These are phyloP conservation scores for Solanum lycopersicoides DNA, from an alignment of 257 asterid species.

Conservation along the genomic window DNA sequence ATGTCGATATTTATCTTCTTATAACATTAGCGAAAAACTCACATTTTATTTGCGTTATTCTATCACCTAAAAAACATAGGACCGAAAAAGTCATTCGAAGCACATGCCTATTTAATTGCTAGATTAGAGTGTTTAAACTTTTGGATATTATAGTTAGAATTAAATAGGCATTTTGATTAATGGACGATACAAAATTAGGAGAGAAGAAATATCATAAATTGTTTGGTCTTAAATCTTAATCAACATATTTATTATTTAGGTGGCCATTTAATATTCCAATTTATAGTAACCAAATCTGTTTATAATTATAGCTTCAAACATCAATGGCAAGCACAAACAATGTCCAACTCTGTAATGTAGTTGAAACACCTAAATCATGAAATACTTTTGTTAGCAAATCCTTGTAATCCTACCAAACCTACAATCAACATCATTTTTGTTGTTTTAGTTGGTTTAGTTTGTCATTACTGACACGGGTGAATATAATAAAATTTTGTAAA, in stretches of 20 bases:
- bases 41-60: background rate
- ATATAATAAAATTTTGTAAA: background rate
- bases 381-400: constrained; percentile 1
- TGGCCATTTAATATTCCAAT: background rate
- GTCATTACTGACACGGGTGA: background rate
- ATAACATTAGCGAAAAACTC: background rate
- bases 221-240: background rate
- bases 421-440: background rate
- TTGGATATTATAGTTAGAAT: background rate
- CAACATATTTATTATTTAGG: background rate
- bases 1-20: too few species aligned
- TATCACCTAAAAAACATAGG: background rate
- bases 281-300: background rate
- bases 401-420: background rate
- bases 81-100: background rate
- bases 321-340: background rate
- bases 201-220: background rate
- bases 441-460: background rate
- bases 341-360: background rate
- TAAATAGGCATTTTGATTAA: background rate
- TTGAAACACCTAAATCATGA: background rate
- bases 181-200: background rate
- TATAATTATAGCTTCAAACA: background rate
- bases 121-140: background rate
- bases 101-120: background rate